These are phyloP conservation scores for Boletus rex-veris DNA, from an alignment of 768 basidiomycete genomes.

Conservation along the genomic window DNA sequence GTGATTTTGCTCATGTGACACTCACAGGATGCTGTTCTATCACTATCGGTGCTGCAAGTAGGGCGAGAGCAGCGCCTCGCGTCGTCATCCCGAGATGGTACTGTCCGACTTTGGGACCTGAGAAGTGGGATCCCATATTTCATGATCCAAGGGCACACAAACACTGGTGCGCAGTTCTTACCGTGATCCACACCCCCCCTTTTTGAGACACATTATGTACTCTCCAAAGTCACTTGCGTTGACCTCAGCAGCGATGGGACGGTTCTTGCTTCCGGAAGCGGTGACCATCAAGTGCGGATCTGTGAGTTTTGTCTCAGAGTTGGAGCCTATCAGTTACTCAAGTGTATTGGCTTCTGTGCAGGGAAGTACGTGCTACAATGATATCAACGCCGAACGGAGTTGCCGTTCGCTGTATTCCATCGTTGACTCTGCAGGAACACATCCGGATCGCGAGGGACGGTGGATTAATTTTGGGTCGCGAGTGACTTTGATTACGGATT, in stretches of 20 bases:
- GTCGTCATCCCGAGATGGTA: slow-evolving; percentile 38
- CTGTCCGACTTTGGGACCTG: slow-evolving; percentile 36
- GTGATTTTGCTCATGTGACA: not conserved
- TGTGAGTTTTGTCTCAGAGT: slow-evolving; percentile 25
- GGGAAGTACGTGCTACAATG: slow-evolving; percentile 29
- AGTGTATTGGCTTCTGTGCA: slow-evolving; percentile 10
- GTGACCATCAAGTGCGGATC: slow-evolving; percentile 36
- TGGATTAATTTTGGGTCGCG: slow-evolving; percentile 1
- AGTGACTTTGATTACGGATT: slow-evolving; percentile 3
- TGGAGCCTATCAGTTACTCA: slow-evolving; percentile 15
- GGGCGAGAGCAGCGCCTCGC: slow-evolving; percentile 33
- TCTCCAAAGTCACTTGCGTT: slow-evolving; percentile 34
- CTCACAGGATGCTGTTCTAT: slow-evolving; percentile 31
- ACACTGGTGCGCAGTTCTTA: slow-evolving; percentile 31
- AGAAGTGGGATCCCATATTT: slow-evolving; percentile 31
- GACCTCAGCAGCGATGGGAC: slow-evolving; percentile 34
- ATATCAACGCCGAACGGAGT: slow-evolving; percentile 2
- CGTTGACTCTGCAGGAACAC: not conserved
- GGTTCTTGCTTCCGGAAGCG: slow-evolving; percentile 36
- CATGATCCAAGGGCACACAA: slow-evolving; percentile 35
- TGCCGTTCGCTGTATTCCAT: not conserved
- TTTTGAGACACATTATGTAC: slow-evolving; percentile 9
- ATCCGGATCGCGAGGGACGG: slow-evolving; percentile 10
- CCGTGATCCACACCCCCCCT: slow-evolving; percentile 13
- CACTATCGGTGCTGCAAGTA: slow-evolving; percentile 30